phyloP scores from a whole-genome alignment of 2,329 filamentous ascomycete species.

The Phaeosphaeriaceae sp. region DNA sequence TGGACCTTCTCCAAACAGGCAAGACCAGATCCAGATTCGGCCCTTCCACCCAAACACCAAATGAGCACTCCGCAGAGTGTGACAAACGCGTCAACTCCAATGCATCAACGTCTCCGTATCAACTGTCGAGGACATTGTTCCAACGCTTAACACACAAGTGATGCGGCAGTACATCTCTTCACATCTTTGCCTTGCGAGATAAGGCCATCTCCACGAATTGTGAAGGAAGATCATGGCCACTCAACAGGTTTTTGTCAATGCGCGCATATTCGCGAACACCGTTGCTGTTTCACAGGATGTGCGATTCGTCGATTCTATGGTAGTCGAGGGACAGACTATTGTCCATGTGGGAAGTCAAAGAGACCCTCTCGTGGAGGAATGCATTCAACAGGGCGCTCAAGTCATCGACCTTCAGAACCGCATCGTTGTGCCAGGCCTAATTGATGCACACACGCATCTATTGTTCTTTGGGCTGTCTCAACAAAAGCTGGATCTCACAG shows the following conservation, averaged over 20 bases:
- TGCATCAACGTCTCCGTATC: background rate
- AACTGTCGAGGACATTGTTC: background rate
- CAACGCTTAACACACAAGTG: background rate
- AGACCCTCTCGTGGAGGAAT: constrained; percentile 6
- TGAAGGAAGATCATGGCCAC: constrained; percentile 3
- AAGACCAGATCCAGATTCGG: background rate
- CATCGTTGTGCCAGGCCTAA: constrained; percentile 59
- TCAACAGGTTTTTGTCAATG: constrained; percentile 14
- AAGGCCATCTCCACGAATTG: background rate
- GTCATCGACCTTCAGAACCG: constrained; percentile 40
- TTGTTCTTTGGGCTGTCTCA: constrained; percentile 60
- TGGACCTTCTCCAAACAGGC: constrained; percentile 1
- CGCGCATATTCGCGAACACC: constrained; percentile 11
- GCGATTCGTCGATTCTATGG: constrained; percentile 15
- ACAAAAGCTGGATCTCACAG: constrained; percentile 55
- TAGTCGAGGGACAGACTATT: background rate
- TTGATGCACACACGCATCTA: constrained; percentile 64
- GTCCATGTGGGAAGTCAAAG: background rate
- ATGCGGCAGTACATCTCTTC: background rate
- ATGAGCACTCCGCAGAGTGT: background rate
- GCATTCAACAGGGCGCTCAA: constrained; percentile 6
- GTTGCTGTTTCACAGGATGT: constrained; percentile 3
- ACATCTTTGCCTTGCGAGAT: background rate
- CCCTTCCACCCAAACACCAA: background rate
- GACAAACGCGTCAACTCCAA: background rate